Percentiles rank a stretch among this genome's conserved stretches.
phyloP scores from a whole-genome alignment of 441 rosid genomes.

The Erodium texanum region DNA sequence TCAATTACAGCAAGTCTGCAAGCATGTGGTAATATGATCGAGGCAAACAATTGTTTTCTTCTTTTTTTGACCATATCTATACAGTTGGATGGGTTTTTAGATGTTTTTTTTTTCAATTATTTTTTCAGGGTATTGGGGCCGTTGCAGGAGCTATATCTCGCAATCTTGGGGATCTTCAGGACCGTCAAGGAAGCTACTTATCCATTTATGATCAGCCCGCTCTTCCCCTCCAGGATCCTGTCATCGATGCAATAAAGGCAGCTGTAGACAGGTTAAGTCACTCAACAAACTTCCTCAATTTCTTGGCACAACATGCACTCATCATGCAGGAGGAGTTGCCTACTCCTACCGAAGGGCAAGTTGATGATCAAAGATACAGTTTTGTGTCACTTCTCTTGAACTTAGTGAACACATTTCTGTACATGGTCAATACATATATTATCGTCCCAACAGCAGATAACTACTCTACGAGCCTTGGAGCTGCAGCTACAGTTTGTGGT shows the following conservation, averaged over 20 bases:
- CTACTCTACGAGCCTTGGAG: slow-evolving; percentile 91
- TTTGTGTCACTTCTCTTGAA: slow-evolving; percentile 77
- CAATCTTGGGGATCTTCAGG: slow-evolving; percentile 96
- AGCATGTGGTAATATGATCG: slow-evolving; percentile 73
- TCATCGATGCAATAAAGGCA: slow-evolving; percentile 64
- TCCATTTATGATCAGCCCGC: slow-evolving; percentile 90
- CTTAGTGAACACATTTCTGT: slow-evolving; percentile 79
- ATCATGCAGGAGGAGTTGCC: slow-evolving; percentile 92
- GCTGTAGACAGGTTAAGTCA: slow-evolving; percentile 77
- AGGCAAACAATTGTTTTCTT: not conserved
- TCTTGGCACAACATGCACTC: slow-evolving; percentile 95
- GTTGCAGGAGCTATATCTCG: slow-evolving; percentile 97
- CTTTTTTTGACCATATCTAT: not conserved
- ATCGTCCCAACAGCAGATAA: slow-evolving; percentile 97
- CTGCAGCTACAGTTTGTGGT: slow-evolving; percentile 99
- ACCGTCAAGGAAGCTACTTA: slow-evolving; percentile 82
- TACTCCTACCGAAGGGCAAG: slow-evolving; percentile 53
- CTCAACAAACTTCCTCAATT: slow-evolving; percentile 82
- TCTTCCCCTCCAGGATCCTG: slow-evolving; percentile 78
- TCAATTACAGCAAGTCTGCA: slow-evolving; percentile 93
- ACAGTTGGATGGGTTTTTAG: not conserved
- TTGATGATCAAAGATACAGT: slow-evolving; percentile 67
- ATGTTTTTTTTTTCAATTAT: slow-evolving; percentile 4
- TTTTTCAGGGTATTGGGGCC: slow-evolving; percentile 79
- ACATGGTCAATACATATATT: slow-evolving; percentile 96